These are phyloP conservation scores for Schizophyllum commune DNA, from an alignment of 1,284 basidiomycete genomes.

Conservation along the genomic window DNA sequence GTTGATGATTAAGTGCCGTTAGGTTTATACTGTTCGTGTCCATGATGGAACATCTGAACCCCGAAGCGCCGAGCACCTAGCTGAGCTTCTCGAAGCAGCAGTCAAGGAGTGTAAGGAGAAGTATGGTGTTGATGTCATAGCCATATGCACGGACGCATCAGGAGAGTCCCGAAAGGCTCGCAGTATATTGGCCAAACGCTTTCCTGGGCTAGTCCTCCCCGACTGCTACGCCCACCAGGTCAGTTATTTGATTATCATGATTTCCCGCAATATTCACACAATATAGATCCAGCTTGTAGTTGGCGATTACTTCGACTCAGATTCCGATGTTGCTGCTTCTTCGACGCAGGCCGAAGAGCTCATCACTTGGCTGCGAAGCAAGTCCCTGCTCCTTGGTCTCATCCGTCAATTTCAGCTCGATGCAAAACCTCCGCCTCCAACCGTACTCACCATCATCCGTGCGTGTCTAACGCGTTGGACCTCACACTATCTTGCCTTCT, in stretches of 20 bases:
- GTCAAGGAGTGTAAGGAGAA: slow-evolving; percentile 8
- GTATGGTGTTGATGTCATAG: slow-evolving; percentile 16
- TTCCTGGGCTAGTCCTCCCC: slow-evolving; percentile 14
- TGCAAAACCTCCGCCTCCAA: neutral
- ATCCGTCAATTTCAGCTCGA: slow-evolving; percentile 13
- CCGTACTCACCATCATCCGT: slow-evolving; percentile 12
- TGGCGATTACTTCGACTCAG: slow-evolving; percentile 19
- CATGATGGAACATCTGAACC: slow-evolving; percentile 17
- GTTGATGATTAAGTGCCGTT: neutral
- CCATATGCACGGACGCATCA: slow-evolving; percentile 20
- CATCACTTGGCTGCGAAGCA: slow-evolving; percentile 21
- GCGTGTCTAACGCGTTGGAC: slow-evolving; percentile 26
- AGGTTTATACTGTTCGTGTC: slow-evolving; percentile 16
- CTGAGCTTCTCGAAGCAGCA: slow-evolving; percentile 12
- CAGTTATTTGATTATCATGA: no score
- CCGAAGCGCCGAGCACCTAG: slow-evolving; percentile 18
- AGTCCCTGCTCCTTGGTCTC: slow-evolving; percentile 17
- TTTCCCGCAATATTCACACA: no score
- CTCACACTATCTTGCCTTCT: slow-evolving; percentile 22
- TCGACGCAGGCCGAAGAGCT: slow-evolving; percentile 16
- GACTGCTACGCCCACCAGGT: slow-evolving; percentile 27
- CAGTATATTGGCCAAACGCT: slow-evolving; percentile 5
- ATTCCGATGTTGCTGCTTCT: slow-evolving; percentile 8
- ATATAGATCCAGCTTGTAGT: slow-evolving; percentile 27
- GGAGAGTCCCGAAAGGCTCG: slow-evolving; percentile 22